phyloP scores from a whole-genome alignment of 2,329 filamentous ascomycete genomes.

The Aspergillus quadricinctus region DNA sequence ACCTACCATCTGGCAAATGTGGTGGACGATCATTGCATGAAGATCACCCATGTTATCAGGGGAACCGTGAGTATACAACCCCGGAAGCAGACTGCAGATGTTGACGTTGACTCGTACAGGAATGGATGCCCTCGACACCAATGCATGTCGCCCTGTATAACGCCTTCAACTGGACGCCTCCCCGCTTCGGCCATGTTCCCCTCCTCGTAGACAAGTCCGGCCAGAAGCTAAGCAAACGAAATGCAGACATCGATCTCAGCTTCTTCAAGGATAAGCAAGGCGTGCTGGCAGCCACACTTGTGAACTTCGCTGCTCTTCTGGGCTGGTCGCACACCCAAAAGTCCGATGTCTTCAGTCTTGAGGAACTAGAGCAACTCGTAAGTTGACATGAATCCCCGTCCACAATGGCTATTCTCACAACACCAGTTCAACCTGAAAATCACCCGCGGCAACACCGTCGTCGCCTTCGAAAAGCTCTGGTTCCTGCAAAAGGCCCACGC shows the following conservation, averaged over 20 bases:
- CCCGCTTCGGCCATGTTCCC: slow-evolving; percentile 75
- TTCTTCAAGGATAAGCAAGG: slow-evolving; percentile 54
- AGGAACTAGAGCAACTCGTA: slow-evolving; percentile 67
- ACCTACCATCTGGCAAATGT: slow-evolving; percentile 98
- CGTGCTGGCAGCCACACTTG: slow-evolving; percentile 60
- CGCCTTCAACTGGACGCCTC: slow-evolving; percentile 69
- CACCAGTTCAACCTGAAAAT: slow-evolving; percentile 75
- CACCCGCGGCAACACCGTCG: slow-evolving; percentile 83
- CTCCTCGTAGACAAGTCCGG: slow-evolving; percentile 65
- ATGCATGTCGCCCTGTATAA: slow-evolving; percentile 71
- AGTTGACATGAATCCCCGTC: slow-evolving; percentile 14
- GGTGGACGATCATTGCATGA: slow-evolving; percentile 91
- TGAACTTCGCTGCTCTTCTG: slow-evolving; percentile 79
- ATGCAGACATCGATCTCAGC: slow-evolving; percentile 60
- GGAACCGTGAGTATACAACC: slow-evolving; percentile 58
- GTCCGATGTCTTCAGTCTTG: slow-evolving; percentile 66
- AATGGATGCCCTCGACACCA: slow-evolving; percentile 95
- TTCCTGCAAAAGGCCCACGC: slow-evolving; percentile 72
- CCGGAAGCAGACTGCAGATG: not conserved
- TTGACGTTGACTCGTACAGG: slow-evolving; percentile 43
- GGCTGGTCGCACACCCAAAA: slow-evolving; percentile 71
- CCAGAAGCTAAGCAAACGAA: slow-evolving; percentile 83
- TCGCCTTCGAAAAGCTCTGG: slow-evolving; percentile 73
- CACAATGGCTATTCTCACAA: not conserved
- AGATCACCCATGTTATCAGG: slow-evolving; percentile 91